A percentile compares a stretch with the other conserved stretches of the same genome.
These are phyloP conservation scores for Wickerhamiella brachini DNA, from an alignment of 805 yeast genomes.

Conservation along the genomic window DNA sequence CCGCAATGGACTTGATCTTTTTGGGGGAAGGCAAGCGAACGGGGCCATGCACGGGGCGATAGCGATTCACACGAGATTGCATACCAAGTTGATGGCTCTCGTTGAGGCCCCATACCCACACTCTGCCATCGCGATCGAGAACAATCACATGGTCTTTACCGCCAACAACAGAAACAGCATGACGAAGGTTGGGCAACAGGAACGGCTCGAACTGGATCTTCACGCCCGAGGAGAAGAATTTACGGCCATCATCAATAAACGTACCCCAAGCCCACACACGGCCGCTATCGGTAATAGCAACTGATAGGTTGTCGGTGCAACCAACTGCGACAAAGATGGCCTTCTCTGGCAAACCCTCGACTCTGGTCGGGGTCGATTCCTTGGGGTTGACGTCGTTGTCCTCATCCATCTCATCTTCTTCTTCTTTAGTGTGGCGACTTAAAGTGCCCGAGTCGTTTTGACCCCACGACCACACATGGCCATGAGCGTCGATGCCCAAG, in stretches of 20 bases:
- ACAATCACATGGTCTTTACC: slow-evolving; percentile 91
- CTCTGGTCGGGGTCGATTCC: slow-evolving; percentile 79
- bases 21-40: slow-evolving; percentile 68
- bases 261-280: slow-evolving; percentile 97
- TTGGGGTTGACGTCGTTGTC: slow-evolving; percentile 78
- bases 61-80: slow-evolving; percentile 32
- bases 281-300: slow-evolving; percentile 65
- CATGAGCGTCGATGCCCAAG: slow-evolving; percentile 61
- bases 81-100: slow-evolving; percentile 88
- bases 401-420: slow-evolving; percentile 44
- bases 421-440: slow-evolving; percentile 70
- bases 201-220: slow-evolving; percentile 54
- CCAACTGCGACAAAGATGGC: slow-evolving; percentile 60
- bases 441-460: slow-evolving; percentile 83
- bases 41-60: slow-evolving; percentile 40
- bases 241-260: slow-evolving; percentile 69
- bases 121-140: slow-evolving; percentile 70
- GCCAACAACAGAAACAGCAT: slow-evolving; percentile 69
- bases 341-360: slow-evolving; percentile 46
- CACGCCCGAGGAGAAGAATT: slow-evolving; percentile 63
- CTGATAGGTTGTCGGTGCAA: slow-evolving; percentile 86
- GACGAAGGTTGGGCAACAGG: slow-evolving; percentile 44
- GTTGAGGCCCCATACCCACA: slow-evolving; percentile 96
- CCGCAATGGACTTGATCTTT: slow-evolving; percentile 64
- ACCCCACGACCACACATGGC: slow-evolving; percentile 97